Conservation (phyloP, 257 asterid species). For the Petrea volubilis region DNA sequence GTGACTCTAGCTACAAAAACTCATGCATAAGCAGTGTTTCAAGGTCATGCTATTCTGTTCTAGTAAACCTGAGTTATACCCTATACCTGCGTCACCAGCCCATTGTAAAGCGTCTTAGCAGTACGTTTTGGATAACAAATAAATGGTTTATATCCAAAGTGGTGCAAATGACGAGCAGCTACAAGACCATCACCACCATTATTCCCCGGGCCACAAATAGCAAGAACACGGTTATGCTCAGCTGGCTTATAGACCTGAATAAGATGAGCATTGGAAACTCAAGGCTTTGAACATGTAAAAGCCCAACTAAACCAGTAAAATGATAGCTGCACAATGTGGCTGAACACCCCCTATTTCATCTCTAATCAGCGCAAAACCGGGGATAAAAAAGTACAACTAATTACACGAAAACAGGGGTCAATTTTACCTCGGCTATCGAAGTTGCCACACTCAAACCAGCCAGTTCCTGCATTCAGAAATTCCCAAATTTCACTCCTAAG, state of each 20-base stretch:
- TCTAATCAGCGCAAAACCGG: background rate
- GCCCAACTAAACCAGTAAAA: background rate
- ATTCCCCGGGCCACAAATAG: constrained; percentile 92
- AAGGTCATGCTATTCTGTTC: constrained; percentile 10
- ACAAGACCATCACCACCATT: constrained; percentile 99
- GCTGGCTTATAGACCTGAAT: constrained; percentile 71
- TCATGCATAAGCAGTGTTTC: constrained; percentile 33
- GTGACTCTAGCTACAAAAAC: constrained; percentile 78
- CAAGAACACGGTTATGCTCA: constrained; percentile 68
- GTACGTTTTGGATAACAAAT: constrained; percentile 90
- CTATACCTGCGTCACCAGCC: constrained; percentile 86
- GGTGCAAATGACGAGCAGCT: constrained; percentile 94
- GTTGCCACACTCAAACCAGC: constrained; percentile 98
- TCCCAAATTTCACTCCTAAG: background rate
- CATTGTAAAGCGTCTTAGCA: constrained; percentile 68
- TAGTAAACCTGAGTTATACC: constrained; percentile 6
- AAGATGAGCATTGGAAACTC: background rate
- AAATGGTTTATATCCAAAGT: constrained; percentile 76
- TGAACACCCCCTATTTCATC: background rate
- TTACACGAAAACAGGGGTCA: background rate
- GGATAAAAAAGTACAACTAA: background rate
- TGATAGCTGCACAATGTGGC: background rate
- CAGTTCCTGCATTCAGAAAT: constrained; percentile 64
- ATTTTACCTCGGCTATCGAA: constrained; percentile 79
- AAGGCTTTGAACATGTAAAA: background rate